These are phyloP conservation scores for Penicillium maclennaniae DNA, from an alignment of 495 filamentous ascomycete species.

Conservation along the genomic window DNA sequence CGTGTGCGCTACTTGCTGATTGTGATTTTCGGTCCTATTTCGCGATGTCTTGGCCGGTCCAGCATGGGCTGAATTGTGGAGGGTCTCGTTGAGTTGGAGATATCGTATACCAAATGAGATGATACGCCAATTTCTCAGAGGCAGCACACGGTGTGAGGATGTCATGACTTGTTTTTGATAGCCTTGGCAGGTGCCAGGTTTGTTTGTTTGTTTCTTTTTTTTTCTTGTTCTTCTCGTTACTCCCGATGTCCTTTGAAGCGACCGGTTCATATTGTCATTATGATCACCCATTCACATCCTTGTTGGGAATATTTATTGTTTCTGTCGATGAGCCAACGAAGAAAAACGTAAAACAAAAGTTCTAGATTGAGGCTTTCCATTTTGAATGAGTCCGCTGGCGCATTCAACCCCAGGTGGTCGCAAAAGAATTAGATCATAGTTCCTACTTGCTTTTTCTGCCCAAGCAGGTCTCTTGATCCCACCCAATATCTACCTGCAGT, in stretches of 20 bases:
- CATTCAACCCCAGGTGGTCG: background rate
- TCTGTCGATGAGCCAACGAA: background rate
- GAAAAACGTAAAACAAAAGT: constrained; percentile 21
- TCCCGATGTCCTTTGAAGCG: constrained; percentile 21
- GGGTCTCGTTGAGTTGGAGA: constrained; percentile 15
- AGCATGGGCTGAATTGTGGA: constrained; percentile 9
- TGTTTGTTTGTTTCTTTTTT: constrained; percentile 22
- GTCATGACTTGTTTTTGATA: constrained; percentile 10
- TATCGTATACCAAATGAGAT: constrained; percentile 8
- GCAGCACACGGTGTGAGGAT: constrained; percentile 4
- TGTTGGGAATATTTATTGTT: constrained; percentile 10
- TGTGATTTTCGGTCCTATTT: constrained; percentile 15
- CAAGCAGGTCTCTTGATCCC: background rate
- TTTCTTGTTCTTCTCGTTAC: constrained; percentile 16
- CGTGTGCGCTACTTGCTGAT: constrained; percentile 19
- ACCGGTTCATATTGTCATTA: constrained; percentile 26
- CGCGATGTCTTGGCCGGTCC: constrained; percentile 3
- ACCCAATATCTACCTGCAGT: constrained; percentile 10
- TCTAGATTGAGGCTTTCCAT: constrained; percentile 24
- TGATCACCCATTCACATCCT: constrained; percentile 16
- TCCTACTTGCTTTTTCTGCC: constrained; percentile 6
- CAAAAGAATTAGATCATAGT: constrained; percentile 1
- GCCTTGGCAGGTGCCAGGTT: constrained; percentile 23
- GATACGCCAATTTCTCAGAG: constrained; percentile 2
- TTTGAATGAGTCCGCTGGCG: constrained; percentile 7